Conservation (phyloP, 1,284 basidiomycete species). For the Blastosporella zonata region DNA sequence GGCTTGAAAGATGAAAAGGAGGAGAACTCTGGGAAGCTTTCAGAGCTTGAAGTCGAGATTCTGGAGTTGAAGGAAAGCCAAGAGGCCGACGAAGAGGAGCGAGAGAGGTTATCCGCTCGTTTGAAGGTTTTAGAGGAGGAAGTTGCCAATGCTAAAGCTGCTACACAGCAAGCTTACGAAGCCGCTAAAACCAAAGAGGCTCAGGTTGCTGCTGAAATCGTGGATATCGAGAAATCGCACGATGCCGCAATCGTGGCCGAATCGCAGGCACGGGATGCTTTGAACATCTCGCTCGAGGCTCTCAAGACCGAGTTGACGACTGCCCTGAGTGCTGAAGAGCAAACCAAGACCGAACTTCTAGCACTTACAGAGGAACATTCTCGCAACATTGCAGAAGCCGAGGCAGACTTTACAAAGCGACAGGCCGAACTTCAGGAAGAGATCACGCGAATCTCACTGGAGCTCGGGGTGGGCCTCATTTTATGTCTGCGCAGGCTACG, state of each 20-base stretch:
- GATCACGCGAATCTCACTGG: conserved; percentile 51
- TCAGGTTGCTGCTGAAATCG: conserved; percentile 40
- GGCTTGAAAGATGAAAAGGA: conserved; percentile 66
- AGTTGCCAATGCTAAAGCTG: conserved; percentile 43
- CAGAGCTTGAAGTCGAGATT: conserved; percentile 76
- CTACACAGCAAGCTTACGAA: conserved; percentile 49
- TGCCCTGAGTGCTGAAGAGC: conserved; percentile 45
- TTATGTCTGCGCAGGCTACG: background rate
- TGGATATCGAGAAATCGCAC: conserved; percentile 43
- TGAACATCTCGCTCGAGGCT: conserved; percentile 43
- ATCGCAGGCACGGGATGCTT: conserved; percentile 42
- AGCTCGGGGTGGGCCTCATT: conserved; percentile 55
- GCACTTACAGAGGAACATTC: conserved; percentile 46
- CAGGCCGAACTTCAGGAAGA: conserved; percentile 59
- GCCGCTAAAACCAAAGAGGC: conserved; percentile 50
- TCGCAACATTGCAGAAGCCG: conserved; percentile 47
- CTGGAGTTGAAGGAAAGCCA: conserved; percentile 73
- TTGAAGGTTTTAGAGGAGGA: conserved; percentile 54
- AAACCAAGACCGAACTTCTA: conserved; percentile 42
- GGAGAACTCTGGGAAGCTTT: conserved; percentile 71
- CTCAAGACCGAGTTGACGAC: conserved; percentile 45
- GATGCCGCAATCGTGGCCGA: conserved; percentile 44
- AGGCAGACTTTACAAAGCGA: conserved; percentile 44
- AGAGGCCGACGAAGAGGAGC: conserved; percentile 62
- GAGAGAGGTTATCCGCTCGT: conserved; percentile 41